These are phyloP conservation scores for Syzygium jambos DNA, from an alignment of 345 rosid genomes.

Conservation along the genomic window DNA sequence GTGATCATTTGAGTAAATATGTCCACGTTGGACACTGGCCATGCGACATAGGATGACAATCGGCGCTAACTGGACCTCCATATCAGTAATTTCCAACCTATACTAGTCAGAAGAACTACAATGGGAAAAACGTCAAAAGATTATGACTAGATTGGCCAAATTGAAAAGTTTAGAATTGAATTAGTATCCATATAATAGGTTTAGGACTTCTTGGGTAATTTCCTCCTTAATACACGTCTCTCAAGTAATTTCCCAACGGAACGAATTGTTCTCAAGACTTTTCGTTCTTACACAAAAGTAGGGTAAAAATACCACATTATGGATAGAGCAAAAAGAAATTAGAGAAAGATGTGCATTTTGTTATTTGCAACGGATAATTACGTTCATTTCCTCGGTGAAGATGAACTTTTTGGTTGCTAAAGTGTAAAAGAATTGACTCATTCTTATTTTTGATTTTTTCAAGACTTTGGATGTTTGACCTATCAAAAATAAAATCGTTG, in stretches of 20 bases:
- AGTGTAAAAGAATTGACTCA: too few species aligned
- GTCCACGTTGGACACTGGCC: background rate
- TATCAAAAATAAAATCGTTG: too few species aligned
- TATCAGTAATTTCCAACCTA: background rate
- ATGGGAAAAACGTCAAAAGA: background rate
- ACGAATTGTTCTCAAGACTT: background rate
- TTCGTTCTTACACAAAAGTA: background rate
- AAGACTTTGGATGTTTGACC: too few species aligned
- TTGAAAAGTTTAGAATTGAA: too few species aligned
- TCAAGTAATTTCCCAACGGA: background rate
- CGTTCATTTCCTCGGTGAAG: too few species aligned
- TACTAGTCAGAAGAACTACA: background rate
- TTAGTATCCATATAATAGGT: too few species aligned
- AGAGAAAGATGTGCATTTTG: background rate
- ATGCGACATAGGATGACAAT: too few species aligned
- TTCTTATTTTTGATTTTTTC: too few species aligned
- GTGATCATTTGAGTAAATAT: too few species aligned
- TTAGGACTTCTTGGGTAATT: too few species aligned
- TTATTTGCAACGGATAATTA: background rate
- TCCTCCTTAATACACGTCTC: background rate
- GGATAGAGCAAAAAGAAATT: background rate
- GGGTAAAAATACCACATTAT: background rate
- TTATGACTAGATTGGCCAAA: background rate
- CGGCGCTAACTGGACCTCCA: fast-evolving
- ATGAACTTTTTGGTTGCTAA: too few species aligned